Base-by-base conservation (phyloP, 768 basidiomycete species). In the Lentinula raphanica region DNA sequence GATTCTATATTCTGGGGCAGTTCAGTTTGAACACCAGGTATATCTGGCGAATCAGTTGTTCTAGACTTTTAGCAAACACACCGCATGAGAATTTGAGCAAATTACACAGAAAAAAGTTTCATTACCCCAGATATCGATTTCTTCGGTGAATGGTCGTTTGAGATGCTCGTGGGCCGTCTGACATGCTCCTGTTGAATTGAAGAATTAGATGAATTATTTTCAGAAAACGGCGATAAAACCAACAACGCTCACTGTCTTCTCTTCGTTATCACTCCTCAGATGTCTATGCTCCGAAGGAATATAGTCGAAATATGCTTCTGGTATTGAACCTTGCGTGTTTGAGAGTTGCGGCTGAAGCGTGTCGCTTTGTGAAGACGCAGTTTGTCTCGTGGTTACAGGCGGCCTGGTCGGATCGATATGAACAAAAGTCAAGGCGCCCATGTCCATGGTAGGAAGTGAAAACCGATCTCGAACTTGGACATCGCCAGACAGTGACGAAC, bases 391-490 rank as follows among this genome's bases (percentile, higher is more conserved):
- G n/a, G n/a, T n/a, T n/a, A n/a, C n/a, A n/a, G n/a, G n/a, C n/a
- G 54, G 27, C 28, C n/a, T 44, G 9, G 40, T 28, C 3, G 28
- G 5, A 4, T 44, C 54, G 1, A 27, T 31, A n/a, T 44, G 54
- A 32, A 46, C 44, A 21, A 57, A 45, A 3, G 56, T 57, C 15
- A 57, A 35, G 17, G 56, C 56, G 44, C 40, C 49, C 56, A 57
- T 57, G 44, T 57, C 56, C 56, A 57, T 48, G 13, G 19, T 49
- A n/a, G 56, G 56, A 38, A 57, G 31, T 17, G 56, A 57, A 45
- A 31, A 57, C 2, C 56, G 56, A 39, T 57, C 56, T 8, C 21
- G 28, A 12, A 57, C n/a, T n/a, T n/a, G n/a, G 15, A 45, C 29
- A 6, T 49, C 51, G 29, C 25, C 28, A 27, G 44, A 57, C 5